phyloP scores from a whole-genome alignment of 1,139 yeast genomes.

The Waltiozyma sp. region DNA sequence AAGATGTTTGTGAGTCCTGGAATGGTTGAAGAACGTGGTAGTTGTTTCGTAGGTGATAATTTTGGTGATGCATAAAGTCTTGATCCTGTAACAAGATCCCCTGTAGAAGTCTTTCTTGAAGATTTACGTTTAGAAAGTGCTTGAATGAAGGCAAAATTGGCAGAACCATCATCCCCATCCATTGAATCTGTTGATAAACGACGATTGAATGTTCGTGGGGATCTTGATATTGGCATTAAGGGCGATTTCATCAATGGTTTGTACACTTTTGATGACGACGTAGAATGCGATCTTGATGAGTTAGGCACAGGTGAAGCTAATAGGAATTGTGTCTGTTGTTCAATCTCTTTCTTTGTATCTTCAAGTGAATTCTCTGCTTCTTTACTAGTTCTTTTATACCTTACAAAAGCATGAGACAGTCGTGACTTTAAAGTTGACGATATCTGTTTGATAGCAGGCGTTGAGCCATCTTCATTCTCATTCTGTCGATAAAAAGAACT shows the following conservation, averaged over 20 bases:
- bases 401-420: constrained; percentile 34
- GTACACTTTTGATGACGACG: constrained; percentile 5
- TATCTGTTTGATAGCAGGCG: constrained; percentile 28
- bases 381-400: constrained; percentile 28
- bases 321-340: constrained; percentile 2
- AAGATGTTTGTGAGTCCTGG: too few relatives aligned
- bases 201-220: constrained; percentile 1
- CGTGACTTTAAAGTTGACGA: constrained; percentile 33
- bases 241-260: constrained; percentile 8
- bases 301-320: constrained; percentile 3
- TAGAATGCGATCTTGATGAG: not conserved
- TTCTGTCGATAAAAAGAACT: constrained; percentile 8
- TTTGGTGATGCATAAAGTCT: not conserved
- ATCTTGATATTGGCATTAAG: constrained; percentile 3
- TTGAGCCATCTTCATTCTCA: constrained; percentile 12
- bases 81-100: constrained; percentile 1
- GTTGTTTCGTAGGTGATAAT: not conserved
- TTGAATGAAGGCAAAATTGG: constrained; percentile 26
- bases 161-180: constrained; percentile 20
- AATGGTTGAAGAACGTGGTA: not conserved
- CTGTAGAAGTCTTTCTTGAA: constrained; percentile 15
- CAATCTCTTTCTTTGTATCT: constrained; percentile 6
- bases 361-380: constrained; percentile 22
- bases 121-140: constrained; percentile 23
- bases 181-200: constrained; percentile 6